phyloP scores from a whole-genome alignment of 2,329 filamentous ascomycete species.

The Biscogniauxia marginata region DNA sequence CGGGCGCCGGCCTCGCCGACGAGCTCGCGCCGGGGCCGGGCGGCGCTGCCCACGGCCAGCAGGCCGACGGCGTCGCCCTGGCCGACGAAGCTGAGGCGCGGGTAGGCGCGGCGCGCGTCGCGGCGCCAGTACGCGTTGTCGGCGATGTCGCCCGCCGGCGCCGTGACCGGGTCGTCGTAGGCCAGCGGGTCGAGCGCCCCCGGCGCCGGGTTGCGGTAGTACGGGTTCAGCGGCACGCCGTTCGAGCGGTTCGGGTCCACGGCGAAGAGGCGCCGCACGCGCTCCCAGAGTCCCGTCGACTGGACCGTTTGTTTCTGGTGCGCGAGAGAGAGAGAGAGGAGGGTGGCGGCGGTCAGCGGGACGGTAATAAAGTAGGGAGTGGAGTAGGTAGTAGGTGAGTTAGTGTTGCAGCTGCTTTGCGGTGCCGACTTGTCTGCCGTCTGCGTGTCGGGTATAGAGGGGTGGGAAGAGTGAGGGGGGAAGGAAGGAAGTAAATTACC shows the following conservation, averaged over 20 bases:
- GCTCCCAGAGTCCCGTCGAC: conserved; percentile 84
- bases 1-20: conserved; percentile 68
- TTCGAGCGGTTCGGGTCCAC: conserved; percentile 87
- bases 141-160: conserved; percentile 82
- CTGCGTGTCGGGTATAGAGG: too few species aligned
- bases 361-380: conserved; percentile 1
- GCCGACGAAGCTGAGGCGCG: conserved; percentile 72
- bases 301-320: conserved; percentile 98
- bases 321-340: too few species aligned
- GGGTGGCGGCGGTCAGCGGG: conserved; percentile 15
- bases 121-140: conserved; percentile 98
- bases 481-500: conserved; percentile 41
- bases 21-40: conserved; percentile 77
- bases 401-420: background rate
- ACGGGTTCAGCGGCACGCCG: conserved; percentile 88
- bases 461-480: conserved; percentile 14
- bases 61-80: conserved; percentile 86
- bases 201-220: conserved; percentile 85
- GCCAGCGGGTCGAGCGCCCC: conserved; percentile 66
- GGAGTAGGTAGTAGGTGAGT: conserved; percentile 1
- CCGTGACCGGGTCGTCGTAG: conserved; percentile 80
- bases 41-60: conserved; percentile 79
- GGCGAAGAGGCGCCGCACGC: conserved; percentile 72
- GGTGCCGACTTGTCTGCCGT: too few species aligned
- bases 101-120: conserved; percentile 80